phyloP scores from a whole-genome alignment of 169 alveolate species.

The Cryptosporidium viatorum region DNA sequence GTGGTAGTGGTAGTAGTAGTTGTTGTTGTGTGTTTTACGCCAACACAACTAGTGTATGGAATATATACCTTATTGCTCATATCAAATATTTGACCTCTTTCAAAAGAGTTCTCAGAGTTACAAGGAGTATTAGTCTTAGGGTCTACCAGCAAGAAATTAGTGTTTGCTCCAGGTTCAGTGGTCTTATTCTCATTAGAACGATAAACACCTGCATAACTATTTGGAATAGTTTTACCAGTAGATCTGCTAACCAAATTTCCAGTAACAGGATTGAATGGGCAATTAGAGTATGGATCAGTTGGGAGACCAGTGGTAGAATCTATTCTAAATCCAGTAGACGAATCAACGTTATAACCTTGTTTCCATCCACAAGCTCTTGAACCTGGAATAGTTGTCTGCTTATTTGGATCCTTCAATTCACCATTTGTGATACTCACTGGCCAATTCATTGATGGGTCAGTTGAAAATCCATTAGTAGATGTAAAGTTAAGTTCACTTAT shows the following conservation, averaged over 20 bases:
- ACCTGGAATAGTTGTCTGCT: not conserved
- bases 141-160: constrained; percentile 34
- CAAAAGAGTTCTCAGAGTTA: constrained; percentile 31
- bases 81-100: constrained; percentile 46
- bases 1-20: constrained; percentile 31
- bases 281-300: constrained; percentile 47
- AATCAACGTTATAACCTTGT: constrained; percentile 19
- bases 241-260: constrained; percentile 37
- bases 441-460: constrained; percentile 35
- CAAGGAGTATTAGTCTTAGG: constrained; percentile 54
- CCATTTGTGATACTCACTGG: constrained; percentile 16
- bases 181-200: constrained; percentile 3
- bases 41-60: constrained; percentile 46
- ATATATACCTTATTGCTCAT: constrained; percentile 3
- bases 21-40: constrained; percentile 26
- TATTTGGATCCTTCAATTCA: constrained; percentile 29
- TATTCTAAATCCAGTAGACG: constrained; percentile 40
- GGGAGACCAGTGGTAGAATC: constrained; percentile 47
- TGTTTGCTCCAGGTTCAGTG: not conserved
- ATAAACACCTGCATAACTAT: constrained; percentile 47
- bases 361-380: constrained; percentile 53
- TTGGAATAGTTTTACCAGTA: constrained; percentile 5
- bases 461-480: not conserved
- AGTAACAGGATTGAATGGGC: constrained; percentile 37
- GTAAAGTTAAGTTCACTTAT: not conserved